Base-by-base conservation (phyloP, 768 basidiomycete species). In the Boletus rubropictus region DNA sequence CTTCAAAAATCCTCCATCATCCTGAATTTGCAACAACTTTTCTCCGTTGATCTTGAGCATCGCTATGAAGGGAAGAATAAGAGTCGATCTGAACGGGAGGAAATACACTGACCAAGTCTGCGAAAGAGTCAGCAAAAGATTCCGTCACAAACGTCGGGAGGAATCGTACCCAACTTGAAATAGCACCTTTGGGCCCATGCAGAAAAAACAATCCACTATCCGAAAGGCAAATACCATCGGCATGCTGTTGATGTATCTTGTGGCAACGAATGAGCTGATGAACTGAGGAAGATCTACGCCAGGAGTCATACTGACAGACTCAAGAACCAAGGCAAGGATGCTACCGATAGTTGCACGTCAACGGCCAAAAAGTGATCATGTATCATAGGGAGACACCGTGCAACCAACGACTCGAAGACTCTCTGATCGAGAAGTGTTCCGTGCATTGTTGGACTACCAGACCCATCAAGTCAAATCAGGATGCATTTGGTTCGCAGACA, bases 11-110 rank as follows among this genome's bases (percentile, higher is more conserved):
- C 86, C 86, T 6, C 96, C 96, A 54, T 99, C 96, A 63, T 99
- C 96, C 55, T 96, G 93, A 18, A 96, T 84, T 60, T 93, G 80
- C 11, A 99, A 73, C 15, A 99, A 71, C 49, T 87, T 82, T 53
- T 95, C 90, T 1, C 94, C 93, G 52, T 99, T 99, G 64, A 98
- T 94, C 70, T 98, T 98, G 41, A 99, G 78, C 33, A 98, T 95
- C 12, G 96, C 96, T 89, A 49, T 18, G 43, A 21, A n/a, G 21
- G 32, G 11, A n/a, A n/a, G 27, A 17, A 44, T 69, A 49, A 57
- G 44, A 50, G 11, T 11, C 11, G 11, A 35, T 41, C 29, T 17
- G 25, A 15, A 34, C 29, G 17, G 4, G 29, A 25, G 37, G 18
- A 18, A 24, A 47, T 29, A 18, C 41, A 74, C 78, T 63, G 57